Percentiles rank a stretch among this genome's conserved stretches.
Evolutionary conservation across 495 filamentous ascomycete genomes (phyloP).

Genomic region (Aspergillus diversus): DNA sequence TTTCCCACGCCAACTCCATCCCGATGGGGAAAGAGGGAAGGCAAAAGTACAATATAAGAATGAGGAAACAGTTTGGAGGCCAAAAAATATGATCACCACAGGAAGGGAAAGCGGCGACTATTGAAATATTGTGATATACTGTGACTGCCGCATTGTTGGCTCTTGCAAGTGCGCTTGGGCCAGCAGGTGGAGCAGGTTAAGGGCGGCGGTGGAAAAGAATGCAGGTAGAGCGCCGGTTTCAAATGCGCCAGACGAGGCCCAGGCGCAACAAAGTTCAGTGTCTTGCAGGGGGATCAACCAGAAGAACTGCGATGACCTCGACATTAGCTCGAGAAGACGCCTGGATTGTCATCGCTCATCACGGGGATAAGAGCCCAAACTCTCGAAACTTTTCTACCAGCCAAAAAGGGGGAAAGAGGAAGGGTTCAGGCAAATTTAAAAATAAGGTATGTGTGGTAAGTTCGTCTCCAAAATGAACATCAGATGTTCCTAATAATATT

Average conservation of each 20-base stretch:
- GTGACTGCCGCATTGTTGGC: constrained; percentile 1
- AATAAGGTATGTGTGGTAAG: neutral
- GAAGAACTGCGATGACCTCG: constrained; percentile 5
- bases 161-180: constrained; percentile 13
- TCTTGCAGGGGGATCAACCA: constrained; percentile 15
- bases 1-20: neutral
- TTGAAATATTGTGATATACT: neutral
- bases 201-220: constrained; percentile 3
- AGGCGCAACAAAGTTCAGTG: constrained; percentile 16
- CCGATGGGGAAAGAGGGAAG: neutral
- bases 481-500: neutral
- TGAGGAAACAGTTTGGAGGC: neutral
- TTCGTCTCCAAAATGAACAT: neutral
- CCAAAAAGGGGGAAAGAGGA: neutral
- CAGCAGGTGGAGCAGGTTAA: constrained; percentile 9
- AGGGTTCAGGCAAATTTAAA: neutral
- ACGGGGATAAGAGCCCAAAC: constrained; percentile 7
- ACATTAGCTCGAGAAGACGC: constrained; percentile 4
- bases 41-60: constrained; percentile 11
- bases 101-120: neutral
- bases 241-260: constrained; percentile 19
- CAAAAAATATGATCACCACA: neutral
- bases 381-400: neutral
- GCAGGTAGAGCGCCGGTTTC: constrained; percentile 12
- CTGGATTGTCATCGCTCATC: constrained; percentile 13